A percentile compares a stretch with the other conserved stretches of the same genome.
phyloP scores from a whole-genome alignment of 2,329 filamentous ascomycete species.

The Cadophora sp. region DNA sequence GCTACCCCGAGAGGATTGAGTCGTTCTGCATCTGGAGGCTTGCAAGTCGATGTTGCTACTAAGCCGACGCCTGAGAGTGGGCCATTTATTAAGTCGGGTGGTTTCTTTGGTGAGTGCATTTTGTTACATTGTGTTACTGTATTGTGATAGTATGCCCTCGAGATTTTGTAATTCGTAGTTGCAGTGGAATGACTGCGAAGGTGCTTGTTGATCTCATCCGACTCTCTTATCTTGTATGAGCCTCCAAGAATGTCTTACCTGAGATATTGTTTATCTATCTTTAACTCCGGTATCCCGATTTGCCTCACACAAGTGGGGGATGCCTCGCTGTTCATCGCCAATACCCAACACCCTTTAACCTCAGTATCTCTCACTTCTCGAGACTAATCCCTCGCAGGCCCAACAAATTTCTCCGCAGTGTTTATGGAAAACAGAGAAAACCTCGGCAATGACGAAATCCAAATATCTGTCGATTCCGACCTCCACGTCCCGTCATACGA shows the following conservation, averaged over 20 bases:
- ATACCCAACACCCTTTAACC: background rate
- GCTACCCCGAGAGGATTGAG: background rate
- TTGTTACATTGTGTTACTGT: background rate
- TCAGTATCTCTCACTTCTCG: background rate
- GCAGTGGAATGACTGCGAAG: background rate
- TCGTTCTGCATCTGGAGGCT: background rate
- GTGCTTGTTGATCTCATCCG: background rate
- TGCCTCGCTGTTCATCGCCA: background rate
- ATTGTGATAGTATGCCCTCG: background rate
- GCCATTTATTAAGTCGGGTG: conserved; percentile 31
- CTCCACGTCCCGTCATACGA: conserved; percentile 31
- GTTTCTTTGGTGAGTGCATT: conserved; percentile 29
- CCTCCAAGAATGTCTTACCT: background rate
- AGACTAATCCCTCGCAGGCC: conserved; percentile 31
- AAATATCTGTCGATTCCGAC: conserved; percentile 39
- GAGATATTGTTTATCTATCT: conserved; percentile 9
- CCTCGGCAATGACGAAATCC: conserved; percentile 36
- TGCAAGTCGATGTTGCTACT: conserved; percentile 6
- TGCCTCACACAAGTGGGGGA: background rate
- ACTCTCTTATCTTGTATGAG: conserved; percentile 9
- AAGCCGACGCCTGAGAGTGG: conserved; percentile 30
- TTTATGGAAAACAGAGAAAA: conserved; percentile 41
- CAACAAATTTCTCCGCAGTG: conserved; percentile 44
- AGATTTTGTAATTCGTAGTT: background rate
- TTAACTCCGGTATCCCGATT: conserved; percentile 1